Evolutionary conservation across 2,329 filamentous ascomycete species (phyloP), one percentile per base, ranked within the genome.

Genomic region (Pseudogymnoascus sp.): DNA sequence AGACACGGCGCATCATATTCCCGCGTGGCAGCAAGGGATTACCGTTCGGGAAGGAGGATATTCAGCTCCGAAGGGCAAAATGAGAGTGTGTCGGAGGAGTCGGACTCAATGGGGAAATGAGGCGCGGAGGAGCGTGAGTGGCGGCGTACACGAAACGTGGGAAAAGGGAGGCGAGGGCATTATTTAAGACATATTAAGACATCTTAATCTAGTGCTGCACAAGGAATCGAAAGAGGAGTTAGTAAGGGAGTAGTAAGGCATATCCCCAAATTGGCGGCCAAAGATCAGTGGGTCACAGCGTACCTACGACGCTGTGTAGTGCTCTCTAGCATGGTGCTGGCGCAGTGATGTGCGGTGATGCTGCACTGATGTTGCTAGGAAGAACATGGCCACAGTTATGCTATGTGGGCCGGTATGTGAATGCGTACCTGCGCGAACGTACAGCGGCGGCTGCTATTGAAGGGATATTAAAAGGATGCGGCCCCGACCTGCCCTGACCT

Each of bases 121-220:
- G n/a, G 50, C 19, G 26, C 50, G 26, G 26, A 53, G 9, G 26
- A 33, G n/a, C 29, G 29, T 19, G 50, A 56, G 50, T 33, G 29
- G 50, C 17, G 50, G 29, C 50, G 5, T 26, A 56, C 50, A 56
- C 50, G 10, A 56, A 56, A 56, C 50, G 50, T 56, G 50, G 50
- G 50, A 29, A 56, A 56, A 31, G 10, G n/a, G 50, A 17, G 46
- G 46, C 13, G 10, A 29, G 19, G 29, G 50, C 50, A 56, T 56
- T 56, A 33, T 56, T 56, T 56, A 56, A 56, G 50, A 56, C 50
- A 56, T 56, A 56, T 56, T 46, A 56, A 56, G 50, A 56, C 50
- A 56, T 56, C 50, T 33, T 31, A 31, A 33, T 33, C 50, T 56
- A 33, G 50, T 56, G n/a, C 50, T 33, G 50, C 50, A 56, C 26